Conservation (phyloP, 2,329 filamentous ascomycete genomes). For the Septoria petroselini region DNA sequence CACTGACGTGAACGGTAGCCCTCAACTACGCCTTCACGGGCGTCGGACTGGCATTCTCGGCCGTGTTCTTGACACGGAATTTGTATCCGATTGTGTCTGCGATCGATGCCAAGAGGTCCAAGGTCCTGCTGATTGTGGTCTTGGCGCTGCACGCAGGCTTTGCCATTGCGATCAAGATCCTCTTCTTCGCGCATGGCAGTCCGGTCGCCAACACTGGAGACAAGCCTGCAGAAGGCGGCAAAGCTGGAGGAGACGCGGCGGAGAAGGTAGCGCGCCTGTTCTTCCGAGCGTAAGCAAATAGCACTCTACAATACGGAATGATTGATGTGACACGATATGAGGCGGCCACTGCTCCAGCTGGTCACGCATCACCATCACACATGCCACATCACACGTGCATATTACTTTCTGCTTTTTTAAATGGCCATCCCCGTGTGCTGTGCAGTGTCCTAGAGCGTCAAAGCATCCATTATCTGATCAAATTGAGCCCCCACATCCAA, state of each 20-base stretch:
- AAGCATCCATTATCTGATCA: too few species aligned
- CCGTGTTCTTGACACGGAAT: slow-evolving; percentile 79
- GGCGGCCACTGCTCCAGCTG: too few species aligned
- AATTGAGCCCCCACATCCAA: too few species aligned
- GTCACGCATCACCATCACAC: too few species aligned
- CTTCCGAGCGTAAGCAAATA: background rate
- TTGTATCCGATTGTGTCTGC: slow-evolving; percentile 82
- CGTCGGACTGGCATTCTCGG: slow-evolving; percentile 78
- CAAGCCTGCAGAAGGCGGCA: slow-evolving; percentile 9
- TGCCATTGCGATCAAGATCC: slow-evolving; percentile 87
- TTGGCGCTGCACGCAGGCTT: slow-evolving; percentile 84
- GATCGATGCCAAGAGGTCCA: slow-evolving; percentile 87
- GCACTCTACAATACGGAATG: too few species aligned
- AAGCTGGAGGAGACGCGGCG: slow-evolving; percentile 15
- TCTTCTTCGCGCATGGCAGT: slow-evolving; percentile 74
- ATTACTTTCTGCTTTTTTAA: too few species aligned
- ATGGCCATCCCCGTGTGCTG: too few species aligned
- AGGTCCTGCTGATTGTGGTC: slow-evolving; percentile 79
- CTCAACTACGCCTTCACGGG: slow-evolving; percentile 94
- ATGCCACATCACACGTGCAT: too few species aligned
- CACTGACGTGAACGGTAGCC: slow-evolving; percentile 41
- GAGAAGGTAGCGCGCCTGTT: slow-evolving; percentile 18
- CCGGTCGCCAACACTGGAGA: slow-evolving; percentile 35
- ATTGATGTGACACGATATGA: background rate
- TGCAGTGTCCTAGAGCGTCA: too few species aligned